Percentiles rank a stretch among this genome's conserved stretches.
These are phyloP conservation scores for Quercus bicolor DNA, from an alignment of 306 rosid genomes.

Conservation along the genomic window DNA sequence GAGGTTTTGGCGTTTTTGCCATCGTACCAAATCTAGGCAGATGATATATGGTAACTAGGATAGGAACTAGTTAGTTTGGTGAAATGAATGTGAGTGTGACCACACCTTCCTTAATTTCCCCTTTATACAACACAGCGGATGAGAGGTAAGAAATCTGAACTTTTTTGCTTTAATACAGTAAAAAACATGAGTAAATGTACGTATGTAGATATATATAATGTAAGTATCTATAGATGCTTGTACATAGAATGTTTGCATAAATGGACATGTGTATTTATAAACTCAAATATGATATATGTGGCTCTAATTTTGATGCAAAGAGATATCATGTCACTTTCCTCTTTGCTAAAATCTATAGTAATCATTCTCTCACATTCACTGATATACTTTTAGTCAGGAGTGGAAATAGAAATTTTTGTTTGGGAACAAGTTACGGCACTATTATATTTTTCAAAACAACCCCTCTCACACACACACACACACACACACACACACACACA, in stretches of 20 bases:
- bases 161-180: background rate
- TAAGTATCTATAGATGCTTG: background rate
- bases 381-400: no score
- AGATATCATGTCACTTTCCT: no score
- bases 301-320: no score
- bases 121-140: constrained; percentile 44
- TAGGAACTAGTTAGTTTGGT: background rate
- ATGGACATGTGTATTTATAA: no score
- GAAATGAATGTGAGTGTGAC: constrained; percentile 44
- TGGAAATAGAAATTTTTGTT: no score
- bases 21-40: constrained; percentile 25
- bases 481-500: no score
- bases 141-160: constrained; percentile 28
- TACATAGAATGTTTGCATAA: background rate
- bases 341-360: no score
- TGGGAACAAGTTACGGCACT: no score
- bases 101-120: constrained; percentile 16
- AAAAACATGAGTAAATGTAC: background rate
- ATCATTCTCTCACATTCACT: no score
- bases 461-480: no score
- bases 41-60: background rate
- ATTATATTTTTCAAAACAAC: no score
- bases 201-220: background rate
- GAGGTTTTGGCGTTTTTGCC: constrained; percentile 13
- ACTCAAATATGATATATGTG: no score